Evolutionary conservation across 495 filamentous ascomycete genomes (phyloP).

Genomic region (Umbilicaria muhlenbergii): DNA sequence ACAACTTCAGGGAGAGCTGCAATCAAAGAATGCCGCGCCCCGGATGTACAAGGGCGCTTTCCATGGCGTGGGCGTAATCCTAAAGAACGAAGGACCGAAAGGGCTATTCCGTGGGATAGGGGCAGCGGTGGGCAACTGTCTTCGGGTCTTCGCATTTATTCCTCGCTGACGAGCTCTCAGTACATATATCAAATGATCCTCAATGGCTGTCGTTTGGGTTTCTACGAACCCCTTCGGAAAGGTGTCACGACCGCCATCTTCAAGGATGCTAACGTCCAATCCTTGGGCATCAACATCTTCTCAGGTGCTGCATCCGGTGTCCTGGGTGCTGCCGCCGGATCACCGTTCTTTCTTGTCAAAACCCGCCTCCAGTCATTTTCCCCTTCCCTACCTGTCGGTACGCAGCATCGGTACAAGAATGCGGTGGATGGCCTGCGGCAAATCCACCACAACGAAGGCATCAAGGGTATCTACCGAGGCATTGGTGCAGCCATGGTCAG

Average conservation of each 20-base stretch:
- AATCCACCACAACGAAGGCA: conserved; percentile 64
- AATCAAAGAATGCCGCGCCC: conserved; percentile 65
- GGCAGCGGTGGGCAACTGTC: conserved; percentile 44
- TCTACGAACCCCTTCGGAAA: conserved; percentile 87
- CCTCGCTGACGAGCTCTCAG: conserved; percentile 20
- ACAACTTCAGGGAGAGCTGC: conserved; percentile 93
- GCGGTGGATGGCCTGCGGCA: conserved; percentile 65
- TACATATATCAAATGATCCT: conserved; percentile 96
- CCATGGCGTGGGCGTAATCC: conserved; percentile 81
- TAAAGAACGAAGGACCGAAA: conserved; percentile 74
- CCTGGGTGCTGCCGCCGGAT: conserved; percentile 76
- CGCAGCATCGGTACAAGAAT: conserved; percentile 84
- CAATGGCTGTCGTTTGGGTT: conserved; percentile 90
- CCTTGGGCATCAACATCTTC: conserved; percentile 81
- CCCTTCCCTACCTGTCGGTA: conserved; percentile 87
- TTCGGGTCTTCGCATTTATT: neutral
- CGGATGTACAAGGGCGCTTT: conserved; percentile 84
- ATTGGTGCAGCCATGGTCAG: conserved; percentile 92
- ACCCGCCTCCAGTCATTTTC: conserved; percentile 90
- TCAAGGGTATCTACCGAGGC: conserved; percentile 73
- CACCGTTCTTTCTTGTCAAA: conserved; percentile 97
- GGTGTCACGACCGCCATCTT: conserved; percentile 49
- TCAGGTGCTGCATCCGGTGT: conserved; percentile 77
- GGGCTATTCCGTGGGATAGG: conserved; percentile 84
- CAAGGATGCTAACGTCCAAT: conserved; percentile 58